These are phyloP conservation scores for Rhamnella rubrinervis DNA, from an alignment of 331 rosid genomes.

Conservation along the genomic window DNA sequence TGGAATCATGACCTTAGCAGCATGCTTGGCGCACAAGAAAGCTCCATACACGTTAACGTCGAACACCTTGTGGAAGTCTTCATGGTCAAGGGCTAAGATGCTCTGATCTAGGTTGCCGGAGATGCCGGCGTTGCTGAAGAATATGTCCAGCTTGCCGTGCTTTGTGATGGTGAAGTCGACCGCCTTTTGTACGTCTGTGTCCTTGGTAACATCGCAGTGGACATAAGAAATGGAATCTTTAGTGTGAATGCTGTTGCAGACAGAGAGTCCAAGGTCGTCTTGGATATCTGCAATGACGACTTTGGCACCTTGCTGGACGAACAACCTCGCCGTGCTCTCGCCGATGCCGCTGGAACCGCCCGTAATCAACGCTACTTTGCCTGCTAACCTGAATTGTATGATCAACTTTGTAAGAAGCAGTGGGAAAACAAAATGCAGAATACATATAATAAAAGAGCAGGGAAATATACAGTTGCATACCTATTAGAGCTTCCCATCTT, in stretches of 20 bases:
- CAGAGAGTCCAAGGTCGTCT: constrained; percentile 13
- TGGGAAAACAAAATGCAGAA: background rate
- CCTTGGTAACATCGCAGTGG: constrained; percentile 52
- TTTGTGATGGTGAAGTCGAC: constrained; percentile 37
- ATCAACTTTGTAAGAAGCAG: no score
- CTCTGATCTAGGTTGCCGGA: background rate
- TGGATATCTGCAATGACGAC: constrained; percentile 51
- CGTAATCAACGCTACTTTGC: constrained; percentile 57
- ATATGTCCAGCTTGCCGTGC: constrained; percentile 52
- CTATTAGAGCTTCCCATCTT: no score
- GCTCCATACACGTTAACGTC: constrained; percentile 52
- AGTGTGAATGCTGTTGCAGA: background rate
- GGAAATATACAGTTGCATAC: no score
- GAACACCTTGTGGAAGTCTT: constrained; percentile 31
- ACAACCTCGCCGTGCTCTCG: constrained; percentile 40
- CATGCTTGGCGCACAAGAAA: constrained; percentile 59
- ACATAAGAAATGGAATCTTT: constrained; percentile 24
- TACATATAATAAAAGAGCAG: background rate
- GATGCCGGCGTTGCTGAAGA: constrained; percentile 59
- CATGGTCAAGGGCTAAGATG: background rate
- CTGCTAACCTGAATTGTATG: constrained; percentile 29
- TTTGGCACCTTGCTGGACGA: constrained; percentile 50
- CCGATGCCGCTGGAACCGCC: constrained; percentile 72
- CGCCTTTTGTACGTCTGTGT: constrained; percentile 39
- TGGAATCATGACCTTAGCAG: constrained; percentile 54